Evolutionary conservation across 75 land plant species (phyloP).

Genomic region (Sequoia sempervirens): DNA sequence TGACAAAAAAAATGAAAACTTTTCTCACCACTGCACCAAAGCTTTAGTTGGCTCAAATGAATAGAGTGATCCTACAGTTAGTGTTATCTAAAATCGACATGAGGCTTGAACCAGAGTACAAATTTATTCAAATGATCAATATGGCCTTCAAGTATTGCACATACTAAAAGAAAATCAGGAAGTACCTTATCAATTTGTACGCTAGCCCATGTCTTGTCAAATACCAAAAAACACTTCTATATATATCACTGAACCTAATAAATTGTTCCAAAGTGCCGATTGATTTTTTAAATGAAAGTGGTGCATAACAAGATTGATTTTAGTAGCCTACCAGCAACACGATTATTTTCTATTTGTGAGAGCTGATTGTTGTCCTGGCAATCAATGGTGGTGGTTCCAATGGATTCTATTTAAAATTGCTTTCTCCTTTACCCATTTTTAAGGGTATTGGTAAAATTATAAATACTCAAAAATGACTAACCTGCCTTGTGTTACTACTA

Average conservation of each 20-base stretch:
- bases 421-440: background rate
- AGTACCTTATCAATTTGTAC: background rate
- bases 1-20: background rate
- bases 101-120: background rate
- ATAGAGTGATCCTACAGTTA: background rate
- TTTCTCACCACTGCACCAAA: background rate
- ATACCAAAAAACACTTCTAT: too few relatives aligned
- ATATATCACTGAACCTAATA: background rate
- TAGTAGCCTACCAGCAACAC: background rate
- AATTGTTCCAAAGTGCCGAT: background rate
- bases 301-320: background rate
- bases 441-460: background rate
- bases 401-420: background rate
- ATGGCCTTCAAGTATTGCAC: background rate
- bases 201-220: background rate
- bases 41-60: background rate
- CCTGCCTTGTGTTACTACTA: background rate
- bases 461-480: background rate
- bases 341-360: background rate
- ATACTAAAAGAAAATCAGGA: background rate
- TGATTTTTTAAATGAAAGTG: background rate
- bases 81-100: background rate
- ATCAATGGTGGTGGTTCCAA: background rate
- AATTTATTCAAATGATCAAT: background rate
- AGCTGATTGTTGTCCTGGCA: background rate